These are phyloP conservation scores for Phallus indusiatus DNA, from an alignment of 768 basidiomycete genomes.

Conservation along the genomic window DNA sequence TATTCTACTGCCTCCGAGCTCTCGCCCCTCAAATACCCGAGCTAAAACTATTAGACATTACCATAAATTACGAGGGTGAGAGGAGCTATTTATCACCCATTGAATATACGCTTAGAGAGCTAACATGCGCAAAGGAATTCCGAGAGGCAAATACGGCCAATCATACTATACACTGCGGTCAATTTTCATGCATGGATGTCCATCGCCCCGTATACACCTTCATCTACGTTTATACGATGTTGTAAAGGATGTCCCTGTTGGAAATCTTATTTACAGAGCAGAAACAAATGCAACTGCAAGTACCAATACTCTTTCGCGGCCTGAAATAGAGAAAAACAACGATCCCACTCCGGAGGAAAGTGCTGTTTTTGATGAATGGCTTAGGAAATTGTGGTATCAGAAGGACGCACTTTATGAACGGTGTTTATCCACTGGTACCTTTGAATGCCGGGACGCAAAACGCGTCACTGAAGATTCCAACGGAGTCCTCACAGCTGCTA, in stretches of 20 bases:
- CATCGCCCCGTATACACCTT: constrained; percentile 81
- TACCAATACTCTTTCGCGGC: constrained; percentile 11
- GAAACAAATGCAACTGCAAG: constrained; percentile 22
- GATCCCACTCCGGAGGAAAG: constrained; percentile 53
- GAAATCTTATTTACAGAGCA: constrained; percentile 32
- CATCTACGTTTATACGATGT: constrained; percentile 79
- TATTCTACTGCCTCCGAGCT: constrained; percentile 76
- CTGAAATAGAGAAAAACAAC: constrained; percentile 23
- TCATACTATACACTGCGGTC: constrained; percentile 84
- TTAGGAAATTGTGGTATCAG: constrained; percentile 68
- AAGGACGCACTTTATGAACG: constrained; percentile 75
- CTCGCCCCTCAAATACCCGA: constrained; percentile 68
- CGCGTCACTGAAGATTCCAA: constrained; percentile 11
- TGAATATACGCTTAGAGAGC: not conserved
- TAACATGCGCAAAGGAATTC: constrained; percentile 46
- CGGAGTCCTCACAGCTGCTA: constrained; percentile 25
- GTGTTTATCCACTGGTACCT: constrained; percentile 47
- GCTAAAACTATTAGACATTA: constrained; percentile 82
- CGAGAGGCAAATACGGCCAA: constrained; percentile 74
- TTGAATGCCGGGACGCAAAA: constrained; percentile 19
- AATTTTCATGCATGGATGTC: constrained; percentile 69
- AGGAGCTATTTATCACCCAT: not conserved
- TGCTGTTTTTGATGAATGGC: constrained; percentile 70
- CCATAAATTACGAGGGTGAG: constrained; percentile 82
- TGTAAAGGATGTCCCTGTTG: constrained; percentile 56